phyloP scores from a whole-genome alignment of 2,329 filamentous ascomycete species.

The Penicillium sp. region DNA sequence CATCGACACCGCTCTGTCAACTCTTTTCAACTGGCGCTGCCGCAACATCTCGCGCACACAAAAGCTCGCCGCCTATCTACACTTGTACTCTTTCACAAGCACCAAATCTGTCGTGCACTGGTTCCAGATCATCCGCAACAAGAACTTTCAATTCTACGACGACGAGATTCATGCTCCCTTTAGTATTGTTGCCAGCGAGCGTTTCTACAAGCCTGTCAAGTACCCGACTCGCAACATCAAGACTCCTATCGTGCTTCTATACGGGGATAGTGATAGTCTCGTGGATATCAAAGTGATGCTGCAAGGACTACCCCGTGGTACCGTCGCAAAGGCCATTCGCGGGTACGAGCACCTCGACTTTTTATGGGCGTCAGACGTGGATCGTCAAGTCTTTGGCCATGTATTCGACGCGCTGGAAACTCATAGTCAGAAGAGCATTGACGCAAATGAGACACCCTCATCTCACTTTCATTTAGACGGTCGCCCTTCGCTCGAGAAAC shows the following conservation, averaged over 20 bases:
- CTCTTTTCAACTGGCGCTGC: slow-evolving; percentile 85
- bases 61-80: slow-evolving; percentile 91
- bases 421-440: slow-evolving; percentile 35
- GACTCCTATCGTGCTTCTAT: slow-evolving; percentile 87
- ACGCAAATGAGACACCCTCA: neutral
- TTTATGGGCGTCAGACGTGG: slow-evolving; percentile 82
- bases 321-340: slow-evolving; percentile 75
- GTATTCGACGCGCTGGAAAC: slow-evolving; percentile 82
- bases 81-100: slow-evolving; percentile 93
- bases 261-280: slow-evolving; percentile 87
- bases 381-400: slow-evolving; percentile 78
- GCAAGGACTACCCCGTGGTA: slow-evolving; percentile 76
- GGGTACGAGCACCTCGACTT: slow-evolving; percentile 98
- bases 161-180: slow-evolving; percentile 81
- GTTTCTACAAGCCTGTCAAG: slow-evolving; percentile 92
- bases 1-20: slow-evolving; percentile 73
- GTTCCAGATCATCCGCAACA: slow-evolving; percentile 98
- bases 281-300: slow-evolving; percentile 94
- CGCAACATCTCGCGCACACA: slow-evolving; percentile 78
- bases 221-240: slow-evolving; percentile 97
- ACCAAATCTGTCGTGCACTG: slow-evolving; percentile 97
- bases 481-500: slow-evolving; percentile 3
- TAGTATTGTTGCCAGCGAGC: slow-evolving; percentile 62
- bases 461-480: slow-evolving; percentile 5
- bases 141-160: slow-evolving; percentile 97